Percentiles rank a stretch among this genome's conserved stretches.
Evolutionary conservation across 768 basidiomycete genomes (phyloP).

Genomic region (Lactifluus pinguis): DNA sequence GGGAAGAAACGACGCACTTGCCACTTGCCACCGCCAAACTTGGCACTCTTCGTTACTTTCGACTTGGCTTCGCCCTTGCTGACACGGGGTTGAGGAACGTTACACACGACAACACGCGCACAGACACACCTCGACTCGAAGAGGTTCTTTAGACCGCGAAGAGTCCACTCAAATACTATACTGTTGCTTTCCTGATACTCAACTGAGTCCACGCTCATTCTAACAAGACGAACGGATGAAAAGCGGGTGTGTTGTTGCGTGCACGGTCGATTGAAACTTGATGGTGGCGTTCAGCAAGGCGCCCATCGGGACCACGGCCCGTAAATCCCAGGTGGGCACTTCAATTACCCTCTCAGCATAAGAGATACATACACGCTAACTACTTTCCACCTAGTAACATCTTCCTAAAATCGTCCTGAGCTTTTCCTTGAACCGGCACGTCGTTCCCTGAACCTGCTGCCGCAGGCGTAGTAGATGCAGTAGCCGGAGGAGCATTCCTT

Average conservation of each 20-base stretch:
- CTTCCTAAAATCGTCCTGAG: slow-evolving; percentile 81
- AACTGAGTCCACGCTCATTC: slow-evolving; percentile 23
- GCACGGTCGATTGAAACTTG: not conserved
- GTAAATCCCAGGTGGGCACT: not conserved
- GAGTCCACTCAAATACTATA: slow-evolving; percentile 69
- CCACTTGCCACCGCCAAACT: slow-evolving; percentile 72
- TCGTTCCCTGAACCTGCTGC: slow-evolving; percentile 16
- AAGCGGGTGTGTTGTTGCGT: not conserved
- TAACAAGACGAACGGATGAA: not conserved
- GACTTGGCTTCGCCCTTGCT: slow-evolving; percentile 72
- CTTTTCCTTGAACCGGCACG: slow-evolving; percentile 27
- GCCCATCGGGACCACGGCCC: not conserved
- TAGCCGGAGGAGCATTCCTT: slow-evolving; percentile 30
- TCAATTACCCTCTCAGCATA: not conserved
- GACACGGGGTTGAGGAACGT: not conserved
- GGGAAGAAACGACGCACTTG: slow-evolving; percentile 36
- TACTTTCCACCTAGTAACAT: slow-evolving; percentile 43
- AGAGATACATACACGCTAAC: not conserved
- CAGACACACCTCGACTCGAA: slow-evolving; percentile 62
- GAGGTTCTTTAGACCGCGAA: slow-evolving; percentile 56
- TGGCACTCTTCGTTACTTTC: slow-evolving; percentile 64
- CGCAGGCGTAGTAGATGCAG: slow-evolving; percentile 15
- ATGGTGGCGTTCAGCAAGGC: not conserved
- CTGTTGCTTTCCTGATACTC: slow-evolving; percentile 46
- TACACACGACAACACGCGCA: slow-evolving; percentile 15